Evolutionary conservation across 75 land plant genomes (phyloP).

Genomic region (Cupressus sempervirens): DNA sequence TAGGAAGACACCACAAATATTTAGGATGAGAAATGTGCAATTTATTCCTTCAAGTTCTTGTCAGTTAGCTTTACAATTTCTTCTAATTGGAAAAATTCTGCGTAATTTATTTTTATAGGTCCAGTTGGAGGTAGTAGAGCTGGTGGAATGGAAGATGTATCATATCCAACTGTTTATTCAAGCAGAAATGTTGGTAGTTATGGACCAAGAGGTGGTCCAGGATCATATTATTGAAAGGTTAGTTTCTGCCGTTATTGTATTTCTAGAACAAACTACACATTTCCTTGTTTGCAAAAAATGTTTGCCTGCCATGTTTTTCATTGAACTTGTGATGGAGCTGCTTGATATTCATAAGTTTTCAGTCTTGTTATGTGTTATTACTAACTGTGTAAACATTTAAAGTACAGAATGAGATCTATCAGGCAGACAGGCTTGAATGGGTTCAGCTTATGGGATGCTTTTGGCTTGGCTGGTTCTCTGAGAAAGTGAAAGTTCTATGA

Average conservation of each 20-base stretch:
- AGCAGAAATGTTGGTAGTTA: not conserved
- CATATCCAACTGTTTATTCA: not conserved
- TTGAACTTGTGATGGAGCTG: not conserved
- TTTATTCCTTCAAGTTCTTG: not conserved
- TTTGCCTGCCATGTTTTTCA: not conserved
- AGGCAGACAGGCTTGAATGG: not conserved
- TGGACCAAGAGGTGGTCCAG: constrained; percentile 1
- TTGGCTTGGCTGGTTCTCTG: not conserved
- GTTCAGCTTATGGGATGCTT: not conserved
- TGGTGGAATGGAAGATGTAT: constrained; percentile 3
- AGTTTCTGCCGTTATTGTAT: not conserved
- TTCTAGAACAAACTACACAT: not conserved
- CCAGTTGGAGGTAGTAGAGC: constrained; percentile 7
- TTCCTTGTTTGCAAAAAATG: not conserved
- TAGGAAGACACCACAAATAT: not conserved
- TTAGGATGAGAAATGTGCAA: not conserved
- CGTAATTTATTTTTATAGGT: not conserved
- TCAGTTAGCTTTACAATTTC: not conserved
- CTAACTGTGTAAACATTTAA: not conserved
- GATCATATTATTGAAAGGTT: constrained; percentile 7
- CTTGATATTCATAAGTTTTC: not conserved
- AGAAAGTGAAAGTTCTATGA: not conserved
- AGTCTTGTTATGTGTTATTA: not conserved
- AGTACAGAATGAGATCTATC: not conserved
- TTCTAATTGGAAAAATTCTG: not conserved